phyloP scores from a whole-genome alignment of 2,329 filamentous ascomycete genomes.

The Aspergillus sp. region DNA sequence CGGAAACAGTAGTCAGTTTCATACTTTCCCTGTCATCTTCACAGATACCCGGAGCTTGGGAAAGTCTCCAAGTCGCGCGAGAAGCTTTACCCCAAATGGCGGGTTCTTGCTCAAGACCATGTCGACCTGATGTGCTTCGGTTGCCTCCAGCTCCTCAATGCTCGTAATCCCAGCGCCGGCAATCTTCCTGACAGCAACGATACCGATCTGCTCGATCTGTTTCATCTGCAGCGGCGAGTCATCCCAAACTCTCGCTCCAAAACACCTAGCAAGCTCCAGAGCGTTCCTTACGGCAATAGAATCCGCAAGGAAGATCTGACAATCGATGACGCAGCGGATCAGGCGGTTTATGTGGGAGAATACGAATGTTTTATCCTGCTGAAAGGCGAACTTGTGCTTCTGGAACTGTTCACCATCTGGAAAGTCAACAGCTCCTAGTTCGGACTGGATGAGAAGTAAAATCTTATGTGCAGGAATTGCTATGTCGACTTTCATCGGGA shows the following conservation, averaged over 20 bases:
- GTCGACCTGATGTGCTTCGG: conserved; percentile 66
- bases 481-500: conserved; percentile 60
- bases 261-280: conserved; percentile 66
- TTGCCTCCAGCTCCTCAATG: conserved; percentile 58
- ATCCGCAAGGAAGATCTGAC: conserved; percentile 55
- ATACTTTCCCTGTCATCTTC: conserved; percentile 41
- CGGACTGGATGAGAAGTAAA: conserved; percentile 65
- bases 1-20: conserved; percentile 22
- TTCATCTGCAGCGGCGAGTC: conserved; percentile 69
- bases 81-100: conserved; percentile 65
- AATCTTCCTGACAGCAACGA: conserved; percentile 65
- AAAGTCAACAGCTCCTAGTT: conserved; percentile 58
- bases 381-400: conserved; percentile 48
- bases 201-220: conserved; percentile 71
- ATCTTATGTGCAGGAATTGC: conserved; percentile 62
- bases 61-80: conserved; percentile 58
- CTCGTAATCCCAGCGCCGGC: conserved; percentile 59
- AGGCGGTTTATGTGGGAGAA: conserved; percentile 62
- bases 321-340: conserved; percentile 67
- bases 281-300: conserved; percentile 58
- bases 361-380: conserved; percentile 52
- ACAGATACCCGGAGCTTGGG: conserved; percentile 55
- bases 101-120: conserved; percentile 67
- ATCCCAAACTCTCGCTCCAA: conserved; percentile 74
- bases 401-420: conserved; percentile 49